Conservation (phyloP, 2,329 filamentous ascomycete species). For the Knoxdaviesia capensis region DNA sequence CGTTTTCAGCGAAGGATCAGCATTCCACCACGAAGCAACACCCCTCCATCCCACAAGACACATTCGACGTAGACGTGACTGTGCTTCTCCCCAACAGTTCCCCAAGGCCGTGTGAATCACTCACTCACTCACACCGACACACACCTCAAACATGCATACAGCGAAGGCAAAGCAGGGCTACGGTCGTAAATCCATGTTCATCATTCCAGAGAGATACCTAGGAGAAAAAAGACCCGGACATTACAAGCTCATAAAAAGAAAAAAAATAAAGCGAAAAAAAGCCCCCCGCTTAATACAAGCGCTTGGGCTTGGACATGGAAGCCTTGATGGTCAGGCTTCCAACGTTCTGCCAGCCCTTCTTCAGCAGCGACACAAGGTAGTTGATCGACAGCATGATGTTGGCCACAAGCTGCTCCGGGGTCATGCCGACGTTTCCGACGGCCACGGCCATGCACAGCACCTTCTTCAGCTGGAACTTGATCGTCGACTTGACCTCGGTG, state of each 20-base stretch:
- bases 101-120: too few species aligned
- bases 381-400: conserved; percentile 99
- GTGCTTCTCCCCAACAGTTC: too few species aligned
- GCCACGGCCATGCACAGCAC: conserved; percentile 99
- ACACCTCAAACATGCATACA: too few species aligned
- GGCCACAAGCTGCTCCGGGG: conserved; percentile 79
- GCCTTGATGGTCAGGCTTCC: conserved; percentile 99
- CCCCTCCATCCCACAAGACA: too few species aligned
- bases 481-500: conserved; percentile 99
- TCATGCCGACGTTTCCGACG: conserved; percentile 97
- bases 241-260: conserved; percentile 2
- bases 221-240: too few species aligned
- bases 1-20: too few species aligned
- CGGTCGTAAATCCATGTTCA: too few species aligned
- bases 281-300: conserved; percentile 58
- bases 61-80: too few species aligned
- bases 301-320: conserved; percentile 97
- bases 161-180: too few species aligned
- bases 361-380: conserved; percentile 97
- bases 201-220: too few species aligned
- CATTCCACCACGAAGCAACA: too few species aligned
- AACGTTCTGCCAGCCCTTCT: conserved; percentile 99
- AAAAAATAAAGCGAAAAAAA: conserved; percentile 7
- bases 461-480: conserved; percentile 99
- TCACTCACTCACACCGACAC: too few species aligned